Base-by-base conservation (phyloP, 2,329 filamentous ascomycete genomes). In the Alternaria metachromatica region DNA sequence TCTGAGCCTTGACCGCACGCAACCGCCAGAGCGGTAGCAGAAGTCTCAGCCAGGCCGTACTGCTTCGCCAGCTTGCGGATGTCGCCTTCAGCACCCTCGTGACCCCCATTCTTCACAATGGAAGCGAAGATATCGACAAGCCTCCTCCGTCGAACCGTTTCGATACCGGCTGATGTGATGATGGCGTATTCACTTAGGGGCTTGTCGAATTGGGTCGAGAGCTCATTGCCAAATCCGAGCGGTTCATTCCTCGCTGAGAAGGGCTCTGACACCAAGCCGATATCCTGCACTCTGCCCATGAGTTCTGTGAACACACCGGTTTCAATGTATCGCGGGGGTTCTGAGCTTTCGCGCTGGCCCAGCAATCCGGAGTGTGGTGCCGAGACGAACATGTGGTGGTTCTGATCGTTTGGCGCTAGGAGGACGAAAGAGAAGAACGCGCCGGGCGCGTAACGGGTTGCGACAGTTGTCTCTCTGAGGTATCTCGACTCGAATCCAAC, bases 161-260 rank as follows among this genome's bases (percentile, higher is more conserved):
- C 93, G 57, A 99, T 88, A 3, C 96, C 96, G 13, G 89, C 93
- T 72, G 96, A 97, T 30, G 96, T 98, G 58, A 99, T 85, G 50
- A 99, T 89, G 1, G 95, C 96, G 67, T 98, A 89, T 76, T 99
- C 95, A 55, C 91, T 89, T 0, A 91, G 87, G 0, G 89, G 85
- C 63, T 92, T 87, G 74, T 99, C 96, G 72, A 96, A 99, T 72
- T 99, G 96, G n/a, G 97, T 91, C 2, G 96, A 93, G 60, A 98
- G 84, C 81, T 99, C 96, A 72, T 99, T 99, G 11, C 95, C 94
- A 73, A 97, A 98, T 0, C 94, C 95, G 21, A 89, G 87, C 11
- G 82, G 82, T 0, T 89, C 86, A 10, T 92, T 91, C 15, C 89
- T 86, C 1, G 79, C 79, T 7, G 76, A 71, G 71, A 94, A 95